Evolutionary conservation across 106 monocot genomes (phyloP).

Genomic region (Iris macrosiphon): DNA sequence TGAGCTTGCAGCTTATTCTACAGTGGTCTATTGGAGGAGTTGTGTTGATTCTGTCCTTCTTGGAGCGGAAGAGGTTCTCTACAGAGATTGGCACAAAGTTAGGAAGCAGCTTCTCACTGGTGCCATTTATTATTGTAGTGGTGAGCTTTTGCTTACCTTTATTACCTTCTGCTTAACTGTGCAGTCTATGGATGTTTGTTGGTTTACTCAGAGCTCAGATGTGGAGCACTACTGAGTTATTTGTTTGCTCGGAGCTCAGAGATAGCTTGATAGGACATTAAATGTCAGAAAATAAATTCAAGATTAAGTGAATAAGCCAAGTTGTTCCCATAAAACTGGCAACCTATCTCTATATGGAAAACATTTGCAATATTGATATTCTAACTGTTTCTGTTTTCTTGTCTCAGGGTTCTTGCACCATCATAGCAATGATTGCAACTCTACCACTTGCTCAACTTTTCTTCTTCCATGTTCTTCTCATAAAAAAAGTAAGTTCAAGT

Average conservation of each 20-base stretch:
- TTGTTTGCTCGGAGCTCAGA: too few species aligned
- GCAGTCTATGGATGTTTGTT: too few species aligned
- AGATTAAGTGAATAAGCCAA: too few species aligned
- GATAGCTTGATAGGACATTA: too few species aligned
- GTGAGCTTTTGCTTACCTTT: conserved; percentile 51
- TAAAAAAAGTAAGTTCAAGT: conserved; percentile 57
- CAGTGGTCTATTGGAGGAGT: conserved; percentile 70
- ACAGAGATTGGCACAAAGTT: conserved; percentile 63
- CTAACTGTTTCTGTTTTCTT: neutral
- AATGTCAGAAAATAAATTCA: too few species aligned
- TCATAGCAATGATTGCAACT: conserved; percentile 75
- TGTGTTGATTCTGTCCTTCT: conserved; percentile 71
- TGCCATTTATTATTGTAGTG: conserved; percentile 76
- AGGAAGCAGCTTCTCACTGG: conserved; percentile 89
- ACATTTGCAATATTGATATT: neutral
- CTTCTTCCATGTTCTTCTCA: conserved; percentile 85
- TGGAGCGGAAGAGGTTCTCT: conserved; percentile 53
- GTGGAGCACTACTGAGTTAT: too few species aligned
- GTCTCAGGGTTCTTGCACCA: conserved; percentile 66
- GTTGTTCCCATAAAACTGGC: too few species aligned
- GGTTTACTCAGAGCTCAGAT: too few species aligned
- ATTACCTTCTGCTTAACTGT: too few species aligned
- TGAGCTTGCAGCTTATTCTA: conserved; percentile 87
- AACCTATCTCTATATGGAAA: too few species aligned
- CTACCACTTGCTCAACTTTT: conserved; percentile 88